Evolutionary conservation across 768 basidiomycete genomes (phyloP).

Genomic region (Collybia sp.): DNA sequence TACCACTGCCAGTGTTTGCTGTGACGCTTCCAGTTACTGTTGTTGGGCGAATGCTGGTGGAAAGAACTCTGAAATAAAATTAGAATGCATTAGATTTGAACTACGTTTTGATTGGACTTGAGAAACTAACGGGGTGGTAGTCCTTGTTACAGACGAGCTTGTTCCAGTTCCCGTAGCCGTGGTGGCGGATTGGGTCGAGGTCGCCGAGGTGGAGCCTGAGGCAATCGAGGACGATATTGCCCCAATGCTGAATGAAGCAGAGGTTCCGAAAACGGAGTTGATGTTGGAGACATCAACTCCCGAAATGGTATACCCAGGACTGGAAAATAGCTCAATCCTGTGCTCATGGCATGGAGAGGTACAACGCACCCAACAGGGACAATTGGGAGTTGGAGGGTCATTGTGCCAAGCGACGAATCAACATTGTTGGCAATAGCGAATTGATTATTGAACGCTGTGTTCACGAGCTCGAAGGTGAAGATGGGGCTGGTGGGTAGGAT

Average conservation of each 20-base stretch:
- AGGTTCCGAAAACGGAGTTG: constrained; percentile 35
- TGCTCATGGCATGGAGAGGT: neutral
- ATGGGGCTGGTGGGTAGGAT: constrained; percentile 5
- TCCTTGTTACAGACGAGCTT: constrained; percentile 1
- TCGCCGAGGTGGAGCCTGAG: too few relatives aligned
- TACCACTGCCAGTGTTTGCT: constrained; percentile 4
- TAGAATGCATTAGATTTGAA: neutral
- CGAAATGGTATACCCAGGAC: constrained; percentile 43
- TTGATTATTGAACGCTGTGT: constrained; percentile 44
- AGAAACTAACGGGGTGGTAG: constrained; percentile 8
- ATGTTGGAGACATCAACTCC: constrained; percentile 43
- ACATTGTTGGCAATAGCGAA: constrained; percentile 57
- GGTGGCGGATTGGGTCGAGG: constrained; percentile 9
- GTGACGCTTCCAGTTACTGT: constrained; percentile 11
- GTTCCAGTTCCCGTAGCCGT: constrained; percentile 3
- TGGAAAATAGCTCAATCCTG: constrained; percentile 11
- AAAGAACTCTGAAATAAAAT: neutral
- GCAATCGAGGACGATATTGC: constrained; percentile 9
- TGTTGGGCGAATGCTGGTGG: neutral
- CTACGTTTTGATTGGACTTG: too few relatives aligned
- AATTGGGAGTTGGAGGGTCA: constrained; percentile 39
- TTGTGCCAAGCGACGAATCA: constrained; percentile 20
- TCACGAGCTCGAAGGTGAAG: constrained; percentile 44
- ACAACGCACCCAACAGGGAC: constrained; percentile 43
- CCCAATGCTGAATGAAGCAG: constrained; percentile 37